Percentiles rank a stretch among this genome's conserved stretches.
Conservation (phyloP, 2,329 filamentous ascomycete species). For the Fusarium xylarioides region DNA sequence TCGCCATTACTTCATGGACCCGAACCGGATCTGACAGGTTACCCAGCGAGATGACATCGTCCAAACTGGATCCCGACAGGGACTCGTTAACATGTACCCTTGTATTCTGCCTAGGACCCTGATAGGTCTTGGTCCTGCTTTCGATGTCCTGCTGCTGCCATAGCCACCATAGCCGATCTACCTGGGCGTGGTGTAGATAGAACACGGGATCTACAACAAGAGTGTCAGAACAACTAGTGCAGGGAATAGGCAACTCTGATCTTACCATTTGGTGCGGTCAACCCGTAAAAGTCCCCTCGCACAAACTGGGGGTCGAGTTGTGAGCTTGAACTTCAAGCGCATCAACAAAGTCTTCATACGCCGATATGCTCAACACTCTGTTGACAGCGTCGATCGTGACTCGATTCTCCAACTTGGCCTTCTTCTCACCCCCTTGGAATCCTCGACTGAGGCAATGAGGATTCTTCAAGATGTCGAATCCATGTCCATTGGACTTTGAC, state of each 20-base stretch:
- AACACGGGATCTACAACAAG: neutral
- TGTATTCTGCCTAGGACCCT: neutral
- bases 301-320: neutral
- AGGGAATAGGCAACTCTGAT: too few relatives aligned
- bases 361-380: fast-evolving
- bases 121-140: neutral
- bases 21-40: neutral
- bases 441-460: neutral
- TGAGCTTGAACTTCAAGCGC: neutral
- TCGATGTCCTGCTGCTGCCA: neutral
- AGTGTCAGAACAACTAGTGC: too few relatives aligned
- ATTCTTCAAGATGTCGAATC: neutral
- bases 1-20: neutral
- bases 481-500: neutral
- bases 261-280: neutral
- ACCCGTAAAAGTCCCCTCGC: neutral
- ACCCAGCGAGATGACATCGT: neutral
- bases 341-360: neutral
- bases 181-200: neutral
- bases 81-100: neutral
- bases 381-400: neutral
- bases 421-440: neutral
- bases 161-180: neutral
- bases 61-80: neutral
- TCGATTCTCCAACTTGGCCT: neutral